These are phyloP conservation scores for Flaveria trinervia DNA, from an alignment of 129 eudicot species.

Conservation along the genomic window DNA sequence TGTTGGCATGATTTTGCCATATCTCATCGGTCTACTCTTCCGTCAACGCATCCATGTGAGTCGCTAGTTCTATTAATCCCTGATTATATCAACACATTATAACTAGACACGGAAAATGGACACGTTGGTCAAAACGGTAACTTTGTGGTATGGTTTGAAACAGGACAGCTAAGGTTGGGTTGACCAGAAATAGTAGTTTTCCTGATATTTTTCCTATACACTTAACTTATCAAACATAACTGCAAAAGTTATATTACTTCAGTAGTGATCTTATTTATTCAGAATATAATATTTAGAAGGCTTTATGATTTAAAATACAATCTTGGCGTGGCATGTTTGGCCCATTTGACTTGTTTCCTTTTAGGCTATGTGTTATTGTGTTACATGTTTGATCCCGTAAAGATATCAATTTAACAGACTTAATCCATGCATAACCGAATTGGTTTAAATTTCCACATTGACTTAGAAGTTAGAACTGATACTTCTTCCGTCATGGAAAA, in stretches of 20 bases:
- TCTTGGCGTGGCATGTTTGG: background rate
- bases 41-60: slow-evolving; percentile 90
- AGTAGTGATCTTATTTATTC: background rate
- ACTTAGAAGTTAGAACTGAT: background rate
- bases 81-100: background rate
- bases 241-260: background rate
- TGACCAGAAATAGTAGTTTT: slow-evolving; percentile 3
- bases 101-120: background rate
- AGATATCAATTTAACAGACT: background rate
- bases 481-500: background rate
- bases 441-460: background rate
- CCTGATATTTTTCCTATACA: background rate
- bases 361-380: background rate
- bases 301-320: background rate
- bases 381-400: background rate
- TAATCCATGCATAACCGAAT: background rate
- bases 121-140: background rate
- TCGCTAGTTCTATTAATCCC: slow-evolving; percentile 1
- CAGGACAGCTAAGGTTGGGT: background rate
- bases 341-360: background rate
- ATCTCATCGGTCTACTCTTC: slow-evolving; percentile 75
- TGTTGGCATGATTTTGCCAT: slow-evolving; percentile 84
- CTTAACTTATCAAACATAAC: background rate
- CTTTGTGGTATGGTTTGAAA: background rate
- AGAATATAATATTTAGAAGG: background rate